Evolutionary conservation across 2,329 filamentous ascomycete species (phyloP).

Genomic region (Epicoccum sorghinum): DNA sequence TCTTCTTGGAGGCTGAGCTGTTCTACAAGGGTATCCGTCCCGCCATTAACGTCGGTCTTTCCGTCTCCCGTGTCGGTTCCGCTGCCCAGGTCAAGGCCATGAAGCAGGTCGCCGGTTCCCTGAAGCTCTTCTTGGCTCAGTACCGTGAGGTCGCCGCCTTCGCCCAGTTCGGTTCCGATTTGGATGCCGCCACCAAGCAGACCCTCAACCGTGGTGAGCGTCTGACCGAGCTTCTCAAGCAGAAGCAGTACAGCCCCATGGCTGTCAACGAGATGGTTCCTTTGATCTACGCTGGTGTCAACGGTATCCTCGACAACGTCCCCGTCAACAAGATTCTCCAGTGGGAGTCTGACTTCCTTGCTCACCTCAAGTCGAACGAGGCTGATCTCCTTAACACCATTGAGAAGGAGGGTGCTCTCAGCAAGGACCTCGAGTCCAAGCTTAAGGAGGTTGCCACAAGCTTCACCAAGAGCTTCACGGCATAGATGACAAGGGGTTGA

Average conservation of each 20-base stretch:
- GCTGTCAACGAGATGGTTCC: slow-evolving; percentile 99
- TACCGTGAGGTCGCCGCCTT: slow-evolving; percentile 99
- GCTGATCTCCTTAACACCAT: slow-evolving; percentile 81
- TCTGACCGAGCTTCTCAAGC: slow-evolving; percentile 98
- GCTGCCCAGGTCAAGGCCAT: slow-evolving; percentile 99
- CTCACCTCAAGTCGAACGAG: slow-evolving; percentile 92
- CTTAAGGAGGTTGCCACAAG: slow-evolving; percentile 75
- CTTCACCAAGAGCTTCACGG: slow-evolving; percentile 93
- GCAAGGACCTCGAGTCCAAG: slow-evolving; percentile 89
- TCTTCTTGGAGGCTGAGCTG: slow-evolving; percentile 98
- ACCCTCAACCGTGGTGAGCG: slow-evolving; percentile 98
- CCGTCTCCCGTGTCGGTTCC: slow-evolving; percentile 99
- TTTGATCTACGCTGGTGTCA: slow-evolving; percentile 98
- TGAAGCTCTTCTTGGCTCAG: slow-evolving; percentile 99
- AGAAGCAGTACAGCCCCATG: slow-evolving; percentile 99
- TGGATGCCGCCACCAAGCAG: slow-evolving; percentile 99
- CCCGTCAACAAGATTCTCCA: slow-evolving; percentile 89
- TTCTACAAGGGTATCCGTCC: slow-evolving; percentile 99
- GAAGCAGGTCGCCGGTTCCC: slow-evolving; percentile 99
- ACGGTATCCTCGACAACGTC: slow-evolving; percentile 87
- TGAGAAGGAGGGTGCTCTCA: slow-evolving; percentile 93
- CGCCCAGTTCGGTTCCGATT: slow-evolving; percentile 99
- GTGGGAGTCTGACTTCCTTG: slow-evolving; percentile 95
- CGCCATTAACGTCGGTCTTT: slow-evolving; percentile 99
- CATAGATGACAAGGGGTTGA: slow-evolving; percentile 43